Percentiles rank a stretch among this genome's conserved stretches.
Conservation (phyloP, 2,329 filamentous ascomycete species). For the Remersonia thermophila region DNA sequence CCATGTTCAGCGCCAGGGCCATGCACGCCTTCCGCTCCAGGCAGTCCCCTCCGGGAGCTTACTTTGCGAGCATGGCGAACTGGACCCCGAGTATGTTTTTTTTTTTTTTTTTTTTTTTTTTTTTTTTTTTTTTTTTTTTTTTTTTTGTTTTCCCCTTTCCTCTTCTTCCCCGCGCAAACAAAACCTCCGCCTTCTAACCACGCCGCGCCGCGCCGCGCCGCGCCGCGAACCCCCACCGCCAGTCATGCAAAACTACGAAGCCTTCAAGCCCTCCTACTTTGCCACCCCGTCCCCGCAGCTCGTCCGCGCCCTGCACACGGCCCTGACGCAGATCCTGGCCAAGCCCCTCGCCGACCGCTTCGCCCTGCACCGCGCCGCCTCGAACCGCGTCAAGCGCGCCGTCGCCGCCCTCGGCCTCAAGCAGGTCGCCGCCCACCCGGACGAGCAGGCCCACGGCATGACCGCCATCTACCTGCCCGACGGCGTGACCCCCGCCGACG, state of each 20-base stretch:
- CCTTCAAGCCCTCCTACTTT: slow-evolving; percentile 95
- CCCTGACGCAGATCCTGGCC: slow-evolving; percentile 74
- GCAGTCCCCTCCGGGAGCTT: slow-evolving; percentile 71
- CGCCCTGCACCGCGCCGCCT: slow-evolving; percentile 64
- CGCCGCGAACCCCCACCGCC: too few relatives aligned
- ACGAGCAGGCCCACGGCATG: slow-evolving; percentile 94
- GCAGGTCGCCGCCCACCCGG: slow-evolving; percentile 72
- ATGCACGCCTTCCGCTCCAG: slow-evolving; percentile 69
- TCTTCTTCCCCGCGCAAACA: too few relatives aligned
- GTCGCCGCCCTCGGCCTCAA: slow-evolving; percentile 71
- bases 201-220: too few relatives aligned
- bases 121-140: too few relatives aligned
- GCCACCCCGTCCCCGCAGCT: slow-evolving; percentile 93
- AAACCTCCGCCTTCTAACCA: too few relatives aligned
- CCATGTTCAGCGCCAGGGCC: slow-evolving; percentile 83
- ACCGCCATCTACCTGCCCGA: slow-evolving; percentile 94
- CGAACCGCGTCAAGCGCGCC: slow-evolving; percentile 76
- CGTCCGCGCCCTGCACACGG: slow-evolving; percentile 81
- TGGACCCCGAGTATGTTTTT: slow-evolving; percentile 78
- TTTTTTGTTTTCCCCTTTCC: too few relatives aligned
- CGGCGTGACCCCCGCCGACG: slow-evolving; percentile 62
- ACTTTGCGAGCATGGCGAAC: slow-evolving; percentile 95
- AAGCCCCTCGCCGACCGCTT: slow-evolving; percentile 72
- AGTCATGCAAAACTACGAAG: slow-evolving; percentile 99
- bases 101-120: too few relatives aligned